Percentiles rank a stretch among this genome's conserved stretches.
Evolutionary conservation across 2,329 filamentous ascomycete genomes (phyloP).

Genomic region (Botryotinia narcissicola): DNA sequence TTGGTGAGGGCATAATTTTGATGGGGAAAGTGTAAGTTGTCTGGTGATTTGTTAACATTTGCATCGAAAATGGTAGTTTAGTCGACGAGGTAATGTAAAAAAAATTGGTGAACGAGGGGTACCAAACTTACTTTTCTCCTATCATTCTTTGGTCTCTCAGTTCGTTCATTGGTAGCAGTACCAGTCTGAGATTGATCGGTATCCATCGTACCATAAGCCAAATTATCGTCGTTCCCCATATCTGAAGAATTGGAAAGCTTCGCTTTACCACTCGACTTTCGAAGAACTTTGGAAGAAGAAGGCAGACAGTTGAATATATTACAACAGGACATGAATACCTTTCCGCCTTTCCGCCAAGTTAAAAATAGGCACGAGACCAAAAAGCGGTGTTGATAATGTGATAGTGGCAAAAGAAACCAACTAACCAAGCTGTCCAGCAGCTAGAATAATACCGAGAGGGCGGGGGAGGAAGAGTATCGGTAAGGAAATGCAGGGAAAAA

Average conservation of each 20-base stretch:
- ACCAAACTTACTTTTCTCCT: slow-evolving; percentile 10
- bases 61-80: neutral
- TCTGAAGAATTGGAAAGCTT: slow-evolving; percentile 4
- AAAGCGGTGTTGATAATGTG: slow-evolving; percentile 13
- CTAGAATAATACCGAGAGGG: slow-evolving; percentile 7
- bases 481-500: neutral
- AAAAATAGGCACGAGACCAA: slow-evolving; percentile 9
- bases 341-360: slow-evolving; percentile 10
- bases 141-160: slow-evolving; percentile 11
- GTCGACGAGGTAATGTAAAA: neutral
- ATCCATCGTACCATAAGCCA: slow-evolving; percentile 10
- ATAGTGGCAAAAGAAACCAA: slow-evolving; percentile 12
- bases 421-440: slow-evolving; percentile 12
- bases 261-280: slow-evolving; percentile 6
- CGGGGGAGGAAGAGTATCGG: slow-evolving; percentile 5
- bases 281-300: slow-evolving; percentile 2
- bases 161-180: neutral
- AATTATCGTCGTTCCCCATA: slow-evolving; percentile 4
- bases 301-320: slow-evolving; percentile 16
- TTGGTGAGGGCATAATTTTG: slow-evolving; percentile 17
- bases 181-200: neutral
- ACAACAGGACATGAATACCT: slow-evolving; percentile 17
- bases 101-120: neutral
- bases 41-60: neutral
- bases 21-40: slow-evolving; percentile 19